Conservation (phyloP, 2,329 filamentous ascomycete genomes). For the Amesomyces nigricolor region DNA sequence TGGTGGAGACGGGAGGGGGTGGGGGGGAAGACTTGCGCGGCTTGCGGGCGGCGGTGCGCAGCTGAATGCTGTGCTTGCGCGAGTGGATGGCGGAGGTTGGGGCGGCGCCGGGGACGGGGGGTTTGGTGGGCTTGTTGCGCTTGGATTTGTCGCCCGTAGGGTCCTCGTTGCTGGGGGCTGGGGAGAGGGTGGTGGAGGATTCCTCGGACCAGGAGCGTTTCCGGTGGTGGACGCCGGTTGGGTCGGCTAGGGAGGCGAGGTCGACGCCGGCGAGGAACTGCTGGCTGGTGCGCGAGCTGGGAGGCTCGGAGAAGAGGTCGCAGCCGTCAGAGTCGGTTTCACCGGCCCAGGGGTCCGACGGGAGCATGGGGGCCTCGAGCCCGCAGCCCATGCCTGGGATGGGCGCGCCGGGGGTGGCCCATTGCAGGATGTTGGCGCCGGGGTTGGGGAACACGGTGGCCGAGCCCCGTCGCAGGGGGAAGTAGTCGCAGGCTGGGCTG, state of each 20-base stretch:
- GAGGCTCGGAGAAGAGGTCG: background rate
- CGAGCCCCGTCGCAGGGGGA: constrained; percentile 3
- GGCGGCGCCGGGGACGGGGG: background rate
- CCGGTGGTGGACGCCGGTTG: background rate
- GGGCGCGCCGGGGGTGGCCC: constrained; percentile 2
- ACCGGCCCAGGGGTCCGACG: constrained; percentile 6
- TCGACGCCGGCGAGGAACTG: background rate
- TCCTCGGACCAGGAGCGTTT: constrained; percentile 5
- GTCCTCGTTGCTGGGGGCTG: background rate
- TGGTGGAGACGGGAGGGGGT: background rate
- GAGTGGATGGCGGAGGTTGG: no score
- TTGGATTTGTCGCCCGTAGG: background rate
- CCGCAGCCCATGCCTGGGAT: constrained; percentile 1
- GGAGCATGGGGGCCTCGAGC: background rate
- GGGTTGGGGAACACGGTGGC: background rate
- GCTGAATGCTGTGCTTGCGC: constrained; percentile 15
- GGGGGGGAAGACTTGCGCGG: constrained; percentile 6
- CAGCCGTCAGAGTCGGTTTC: constrained; percentile 9
- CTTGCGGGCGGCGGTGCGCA: constrained; percentile 23
- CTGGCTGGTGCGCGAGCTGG: background rate
- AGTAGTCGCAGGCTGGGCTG: constrained; percentile 9
- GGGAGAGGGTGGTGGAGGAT: background rate
- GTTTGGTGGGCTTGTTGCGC: background rate
- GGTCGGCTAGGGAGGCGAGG: background rate
- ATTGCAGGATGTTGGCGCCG: background rate